Base-by-base conservation (phyloP, 352 stramenopile species). In the Phytopythium mirpurense region DNA sequence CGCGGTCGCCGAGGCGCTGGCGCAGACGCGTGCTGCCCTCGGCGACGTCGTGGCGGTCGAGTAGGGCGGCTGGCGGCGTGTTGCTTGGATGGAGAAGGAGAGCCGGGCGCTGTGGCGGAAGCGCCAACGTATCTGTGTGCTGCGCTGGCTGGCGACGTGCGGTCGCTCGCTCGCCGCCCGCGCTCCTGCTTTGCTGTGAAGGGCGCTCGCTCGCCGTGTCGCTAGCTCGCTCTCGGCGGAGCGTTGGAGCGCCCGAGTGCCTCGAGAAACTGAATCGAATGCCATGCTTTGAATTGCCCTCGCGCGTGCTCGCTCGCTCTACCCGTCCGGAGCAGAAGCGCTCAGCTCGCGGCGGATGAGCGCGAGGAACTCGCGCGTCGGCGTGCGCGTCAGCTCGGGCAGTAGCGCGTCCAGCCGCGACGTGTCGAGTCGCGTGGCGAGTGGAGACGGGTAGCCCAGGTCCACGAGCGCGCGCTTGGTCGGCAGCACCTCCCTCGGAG, bases 1-100 rank as follows among this genome's bases (percentile, higher is more conserved):
- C 32, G 44, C 57, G 27, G 61, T 69, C 32, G 32, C 60, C 34
- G 49, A 60, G 53, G 65, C 54, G 56, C 65, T 70, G 19, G 54
- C 67, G 34, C 56, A 76, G 38, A 56, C 59, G 24, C 68, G 56
- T 1, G 42, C 64, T 43, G 60, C 57, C n/a, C 50, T 72, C 37
- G 66, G 63, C 24, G 65, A 79, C 27, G 49, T 78, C 35, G 68
- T 72, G 59, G 74, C 75, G 37, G 67, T 80, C 54, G 57, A 80
- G 69, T 85, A 75, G 66, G 37, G 36, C 6, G 12, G 11, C 10
- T 24, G 29, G 29, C 29, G 5, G 29, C 29, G 29, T 32, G 29
- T 9, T 9, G 29, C 29, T 32, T 9, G 29, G 29, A 5, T 9
- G 29, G 5, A 9, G 9, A 32, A 32, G 29, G 5, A 23, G 23